Base-by-base conservation (phyloP, 495 filamentous ascomycete genomes). In the Talaromyces wortmannii region DNA sequence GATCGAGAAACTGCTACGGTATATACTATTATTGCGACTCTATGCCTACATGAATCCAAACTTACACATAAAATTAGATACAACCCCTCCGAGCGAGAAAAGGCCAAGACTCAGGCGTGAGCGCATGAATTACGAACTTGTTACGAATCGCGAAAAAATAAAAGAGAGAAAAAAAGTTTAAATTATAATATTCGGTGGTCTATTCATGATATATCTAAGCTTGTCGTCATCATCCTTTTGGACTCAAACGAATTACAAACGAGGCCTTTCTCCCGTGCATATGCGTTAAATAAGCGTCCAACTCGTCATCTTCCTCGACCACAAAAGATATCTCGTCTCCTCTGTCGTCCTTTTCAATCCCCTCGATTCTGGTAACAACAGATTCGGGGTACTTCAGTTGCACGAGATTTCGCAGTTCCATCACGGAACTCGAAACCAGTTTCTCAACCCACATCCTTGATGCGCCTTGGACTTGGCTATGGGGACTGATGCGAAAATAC, bases 1-100 rank as follows among this genome's bases (percentile, higher is more conserved):
- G 52, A 97, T 98, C 59, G 94, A 98, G 80, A 98, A 98, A 77
- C 81, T 98, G 16, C 80, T 98, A 23, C 90, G 92, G 92, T 97
- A 82, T 62, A 80, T 59, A 40, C 8, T 54, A 7, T 46, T 31
- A 6, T 4, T 23, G 31, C 29, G 10, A 30, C 42, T 29, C 2
- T 50, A 17, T 23, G n/a, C 10, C 12, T 10, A 13, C 7, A 16
- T 29, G 32, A 18, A 12, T 15, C 15, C 29, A 13, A 31, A 42
- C 57, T 62, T 5, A 63, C 44, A n/a, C 15, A 2, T 18, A 42
- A 36, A 4, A 16, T 33, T 36, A 72, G 60, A 11, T 62, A 62
- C 50, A 62, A 62, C 36, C 54, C 60, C 5, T 45, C 57, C 8
- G 60, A 62, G 16, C 40, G 60, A 55, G 60, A 62, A 23, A 55